Evolutionary conservation across 2,329 filamentous ascomycete species (phyloP).

Genomic region (Aspergillus flavus): DNA sequence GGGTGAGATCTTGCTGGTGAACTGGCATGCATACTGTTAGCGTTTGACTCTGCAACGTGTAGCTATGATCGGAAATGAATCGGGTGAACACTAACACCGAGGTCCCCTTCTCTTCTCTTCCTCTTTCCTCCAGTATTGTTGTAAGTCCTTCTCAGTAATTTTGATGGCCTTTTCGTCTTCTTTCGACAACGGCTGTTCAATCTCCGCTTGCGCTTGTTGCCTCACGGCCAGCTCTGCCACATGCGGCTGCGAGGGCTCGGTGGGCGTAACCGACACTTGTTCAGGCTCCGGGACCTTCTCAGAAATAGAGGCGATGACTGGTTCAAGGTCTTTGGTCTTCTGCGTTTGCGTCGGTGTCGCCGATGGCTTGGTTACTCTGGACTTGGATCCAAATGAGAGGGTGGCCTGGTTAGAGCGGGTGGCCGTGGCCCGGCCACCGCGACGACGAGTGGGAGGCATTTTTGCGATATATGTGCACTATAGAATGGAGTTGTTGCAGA

Average conservation of each 20-base stretch:
- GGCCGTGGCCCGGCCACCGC: slow-evolving; percentile 38
- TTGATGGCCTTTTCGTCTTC: slow-evolving; percentile 58
- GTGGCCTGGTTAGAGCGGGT: slow-evolving; percentile 56
- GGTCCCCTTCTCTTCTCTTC: slow-evolving; percentile 69
- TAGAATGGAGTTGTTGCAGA: not conserved
- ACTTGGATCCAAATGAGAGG: slow-evolving; percentile 63
- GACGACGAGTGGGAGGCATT: slow-evolving; percentile 48
- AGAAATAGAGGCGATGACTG: slow-evolving; percentile 40
- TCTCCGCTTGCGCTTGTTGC: slow-evolving; percentile 53
- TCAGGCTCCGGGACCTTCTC: slow-evolving; percentile 30
- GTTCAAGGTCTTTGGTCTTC: slow-evolving; percentile 35
- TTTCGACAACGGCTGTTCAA: slow-evolving; percentile 34
- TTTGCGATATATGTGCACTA: slow-evolving; percentile 5
- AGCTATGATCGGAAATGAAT: not conserved
- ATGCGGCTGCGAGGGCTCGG: slow-evolving; percentile 32
- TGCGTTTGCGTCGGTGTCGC: slow-evolving; percentile 33
- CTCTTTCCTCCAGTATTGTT: slow-evolving; percentile 74
- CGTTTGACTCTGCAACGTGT: not conserved
- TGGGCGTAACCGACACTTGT: slow-evolving; percentile 27
- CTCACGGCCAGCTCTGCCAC: slow-evolving; percentile 40
- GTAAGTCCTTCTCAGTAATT: slow-evolving; percentile 69
- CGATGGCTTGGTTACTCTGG: slow-evolving; percentile 62
- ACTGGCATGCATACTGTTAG: slow-evolving; percentile 47
- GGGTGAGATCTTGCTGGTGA: slow-evolving; percentile 72
- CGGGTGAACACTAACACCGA: slow-evolving; percentile 45